These are phyloP conservation scores for Hansenula sp. DNA, from an alignment of 1,139 yeast species.

Conservation along the genomic window DNA sequence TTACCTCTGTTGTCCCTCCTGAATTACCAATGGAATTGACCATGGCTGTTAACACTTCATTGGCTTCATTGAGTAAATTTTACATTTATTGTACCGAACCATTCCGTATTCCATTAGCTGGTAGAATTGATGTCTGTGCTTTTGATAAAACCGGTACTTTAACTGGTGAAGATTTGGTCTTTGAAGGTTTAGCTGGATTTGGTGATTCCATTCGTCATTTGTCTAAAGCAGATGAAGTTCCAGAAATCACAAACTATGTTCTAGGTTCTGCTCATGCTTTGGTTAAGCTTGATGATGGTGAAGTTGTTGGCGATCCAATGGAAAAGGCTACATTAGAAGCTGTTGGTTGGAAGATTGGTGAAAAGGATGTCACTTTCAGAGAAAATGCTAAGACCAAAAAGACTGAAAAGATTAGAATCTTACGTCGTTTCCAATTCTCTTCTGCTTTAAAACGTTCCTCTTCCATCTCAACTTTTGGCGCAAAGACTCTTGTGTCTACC, in stretches of 20 bases:
- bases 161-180: slow-evolving; percentile 94
- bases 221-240: slow-evolving; percentile 53
- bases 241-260: slow-evolving; percentile 65
- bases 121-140: slow-evolving; percentile 97
- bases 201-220: slow-evolving; percentile 50
- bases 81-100: slow-evolving; percentile 98
- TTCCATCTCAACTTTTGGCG: slow-evolving; percentile 68
- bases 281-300: slow-evolving; percentile 92
- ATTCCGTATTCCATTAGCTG: slow-evolving; percentile 95
- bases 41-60: slow-evolving; percentile 92
- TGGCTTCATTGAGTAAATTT: slow-evolving; percentile 81
- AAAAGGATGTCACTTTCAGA: slow-evolving; percentile 62
- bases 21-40: slow-evolving; percentile 99
- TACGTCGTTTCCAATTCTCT: slow-evolving; percentile 95
- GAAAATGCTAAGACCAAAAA: slow-evolving; percentile 32
- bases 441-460: slow-evolving; percentile 94
- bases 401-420: slow-evolving; percentile 58
- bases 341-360: slow-evolving; percentile 80
- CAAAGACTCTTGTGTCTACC: slow-evolving; percentile 73
- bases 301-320: slow-evolving; percentile 98
- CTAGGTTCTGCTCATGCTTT: slow-evolving; percentile 96
- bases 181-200: slow-evolving; percentile 94
- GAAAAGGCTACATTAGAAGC: slow-evolving; percentile 93
- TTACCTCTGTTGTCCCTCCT: slow-evolving; percentile 98
- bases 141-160: slow-evolving; percentile 98